Base-by-base conservation (phyloP, 106 monocot genomes). In the Agapanthus africanus region DNA sequence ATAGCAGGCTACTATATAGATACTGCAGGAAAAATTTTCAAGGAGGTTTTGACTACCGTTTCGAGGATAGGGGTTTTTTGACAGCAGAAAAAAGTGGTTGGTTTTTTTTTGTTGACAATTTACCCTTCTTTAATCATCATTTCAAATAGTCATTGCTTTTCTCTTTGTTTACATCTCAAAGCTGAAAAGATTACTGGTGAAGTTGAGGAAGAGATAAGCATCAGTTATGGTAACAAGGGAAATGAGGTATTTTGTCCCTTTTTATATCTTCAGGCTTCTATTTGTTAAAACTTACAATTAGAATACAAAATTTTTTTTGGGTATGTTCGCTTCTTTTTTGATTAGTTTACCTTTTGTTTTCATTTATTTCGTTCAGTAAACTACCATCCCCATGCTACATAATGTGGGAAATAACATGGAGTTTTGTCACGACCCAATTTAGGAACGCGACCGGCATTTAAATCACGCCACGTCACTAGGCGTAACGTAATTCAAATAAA, bases 211-310 rank as follows among this genome's bases (percentile, higher is more conserved):
- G 95, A 97, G 88, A 87, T 97, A 57, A 62, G 16, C 61, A 97
- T 97, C 66, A 97, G 84, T 67, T 97, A 97, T 75, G 95, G 95
- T 30, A 81, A 89, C 73, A 97, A 97, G 80, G 95, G 95, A 82
- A 97, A 97, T 82, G 95, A 97, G 95, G 95, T 95, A 76, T 25
- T 66, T 37, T 51, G 6, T 49, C 14, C 37, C 8, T n/a, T n/a
- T 28, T 4, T 6, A 11, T 4, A 37, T 46, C 9, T 39, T 8
- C 10, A 5, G 11, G 10, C 47, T 28, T 49, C 10, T 49, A 47
- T 40, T 23, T 40, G 0, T 65, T 34, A 57, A 7, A 36, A 30
- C 18, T 6, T 34, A 7, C 7, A 28, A 56, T 56, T 52, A 11
- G 61, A 61, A 61, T 61, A 35, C 35, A 61, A 4, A 22, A 31